Conservation (phyloP, 2,329 filamentous ascomycete species). For the Xylariomycetidae sp. region DNA sequence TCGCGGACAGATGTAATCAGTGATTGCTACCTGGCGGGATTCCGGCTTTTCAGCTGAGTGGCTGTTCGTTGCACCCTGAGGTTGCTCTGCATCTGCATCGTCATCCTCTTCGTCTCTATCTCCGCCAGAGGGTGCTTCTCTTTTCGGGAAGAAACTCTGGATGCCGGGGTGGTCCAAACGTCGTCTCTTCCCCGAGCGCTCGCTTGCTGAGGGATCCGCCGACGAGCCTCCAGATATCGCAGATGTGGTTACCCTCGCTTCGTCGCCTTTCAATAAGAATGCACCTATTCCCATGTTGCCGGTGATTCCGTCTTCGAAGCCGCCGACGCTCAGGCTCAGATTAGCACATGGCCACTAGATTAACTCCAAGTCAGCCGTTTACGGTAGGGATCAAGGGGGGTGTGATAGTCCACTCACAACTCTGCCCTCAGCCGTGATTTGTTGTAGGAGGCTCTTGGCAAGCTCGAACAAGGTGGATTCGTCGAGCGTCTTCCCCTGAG, state of each 20-base stretch:
- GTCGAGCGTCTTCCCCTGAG: constrained; percentile 67
- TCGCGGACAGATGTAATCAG: constrained; percentile 51
- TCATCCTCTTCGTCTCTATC: constrained; percentile 21
- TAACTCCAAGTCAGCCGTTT: too few species aligned
- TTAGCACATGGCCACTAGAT: constrained; percentile 98
- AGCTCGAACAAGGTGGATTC: constrained; percentile 70
- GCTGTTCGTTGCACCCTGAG: constrained; percentile 15
- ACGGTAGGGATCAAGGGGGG: too few species aligned
- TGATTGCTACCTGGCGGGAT: constrained; percentile 30
- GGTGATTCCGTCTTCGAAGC: constrained; percentile 81
- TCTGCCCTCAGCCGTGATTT: constrained; percentile 71
- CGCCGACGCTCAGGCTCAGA: constrained; percentile 81
- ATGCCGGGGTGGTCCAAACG: constrained; percentile 47
- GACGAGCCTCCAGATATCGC: constrained; percentile 18
- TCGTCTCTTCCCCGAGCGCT: constrained; percentile 37
- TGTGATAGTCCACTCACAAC: too few species aligned
- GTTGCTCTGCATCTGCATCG: constrained; percentile 12
- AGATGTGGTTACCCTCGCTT: constrained; percentile 47
- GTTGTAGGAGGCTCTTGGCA: constrained; percentile 69
- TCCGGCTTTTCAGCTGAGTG: constrained; percentile 17
- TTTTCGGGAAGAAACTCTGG: constrained; percentile 52
- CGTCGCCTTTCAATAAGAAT: constrained; percentile 76
- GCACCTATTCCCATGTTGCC: constrained; percentile 82
- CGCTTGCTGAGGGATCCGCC: constrained; percentile 22
- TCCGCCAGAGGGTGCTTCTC: constrained; percentile 24